phyloP scores from a whole-genome alignment of 1,284 basidiomycete species.

The Cryptococcus sp. region DNA sequence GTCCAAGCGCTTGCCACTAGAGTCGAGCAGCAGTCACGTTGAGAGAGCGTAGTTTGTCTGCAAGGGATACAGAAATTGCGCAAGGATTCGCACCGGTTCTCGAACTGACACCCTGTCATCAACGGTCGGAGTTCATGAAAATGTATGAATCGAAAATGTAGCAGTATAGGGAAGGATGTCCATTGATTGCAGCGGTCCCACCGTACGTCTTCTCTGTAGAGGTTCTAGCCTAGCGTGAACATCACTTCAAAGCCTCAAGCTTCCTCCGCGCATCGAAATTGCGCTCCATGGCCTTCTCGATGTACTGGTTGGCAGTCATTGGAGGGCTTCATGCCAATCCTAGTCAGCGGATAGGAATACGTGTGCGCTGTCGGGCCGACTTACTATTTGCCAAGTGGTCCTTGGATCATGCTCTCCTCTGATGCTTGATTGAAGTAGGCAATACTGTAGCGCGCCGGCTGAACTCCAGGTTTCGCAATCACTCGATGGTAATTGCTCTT shows the following conservation, averaged over 20 bases:
- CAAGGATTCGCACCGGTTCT: no score
- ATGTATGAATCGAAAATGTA: no score
- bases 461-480: constrained; percentile 7
- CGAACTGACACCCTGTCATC: neutral
- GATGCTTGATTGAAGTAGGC: constrained; percentile 27
- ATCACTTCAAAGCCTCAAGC: no score
- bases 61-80: no score
- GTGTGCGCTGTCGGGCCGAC: neutral
- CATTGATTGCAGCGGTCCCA: no score
- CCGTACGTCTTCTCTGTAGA: no score
- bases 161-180: no score
- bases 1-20: no score
- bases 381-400: constrained; percentile 19
- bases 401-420: constrained; percentile 17
- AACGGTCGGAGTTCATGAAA: neutral
- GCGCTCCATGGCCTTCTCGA: constrained; percentile 4
- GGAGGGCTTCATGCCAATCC: neutral
- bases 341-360: neutral
- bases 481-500: constrained; percentile 27
- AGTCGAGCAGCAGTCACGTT: neutral
- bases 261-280: constrained; percentile 5
- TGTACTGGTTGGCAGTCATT: constrained; percentile 8
- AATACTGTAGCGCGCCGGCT: constrained; percentile 21
- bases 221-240: neutral
- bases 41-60: neutral